Conservation (phyloP, 352 stramenopile species). For the Globisporangium polare region DNA sequence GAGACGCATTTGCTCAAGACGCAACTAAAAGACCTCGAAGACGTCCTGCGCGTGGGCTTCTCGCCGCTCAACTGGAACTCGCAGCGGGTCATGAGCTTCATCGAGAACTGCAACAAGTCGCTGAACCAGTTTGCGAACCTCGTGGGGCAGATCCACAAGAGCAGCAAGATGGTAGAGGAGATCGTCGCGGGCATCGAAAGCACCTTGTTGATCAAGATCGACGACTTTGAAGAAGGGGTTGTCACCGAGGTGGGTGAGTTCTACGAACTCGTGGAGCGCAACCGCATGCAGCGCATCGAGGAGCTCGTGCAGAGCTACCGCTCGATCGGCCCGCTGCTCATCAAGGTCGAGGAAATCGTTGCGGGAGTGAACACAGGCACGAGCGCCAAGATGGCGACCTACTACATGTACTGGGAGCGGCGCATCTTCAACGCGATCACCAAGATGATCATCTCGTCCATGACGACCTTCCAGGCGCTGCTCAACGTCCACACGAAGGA, state of each 20-base stretch:
- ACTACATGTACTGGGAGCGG: conserved; percentile 97
- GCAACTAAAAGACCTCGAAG: conserved; percentile 88
- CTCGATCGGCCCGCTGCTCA: conserved; percentile 90
- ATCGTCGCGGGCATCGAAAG: conserved; percentile 90
- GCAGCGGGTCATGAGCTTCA: conserved; percentile 94
- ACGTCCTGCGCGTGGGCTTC: conserved; percentile 87
- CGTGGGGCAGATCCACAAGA: conserved; percentile 94
- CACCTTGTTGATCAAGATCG: conserved; percentile 90
- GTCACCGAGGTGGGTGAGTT: conserved; percentile 93
- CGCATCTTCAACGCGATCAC: conserved; percentile 96
- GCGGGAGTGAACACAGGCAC: conserved; percentile 90
- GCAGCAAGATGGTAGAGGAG: conserved; percentile 93
- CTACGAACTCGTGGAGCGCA: conserved; percentile 92
- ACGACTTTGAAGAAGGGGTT: conserved; percentile 86
- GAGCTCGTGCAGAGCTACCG: conserved; percentile 92
- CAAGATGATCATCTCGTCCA: conserved; percentile 94
- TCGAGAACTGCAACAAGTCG: conserved; percentile 91
- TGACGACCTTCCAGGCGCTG: conserved; percentile 93
- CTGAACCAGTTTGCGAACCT: conserved; percentile 93
- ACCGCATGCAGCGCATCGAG: conserved; percentile 89
- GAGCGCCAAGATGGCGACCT: conserved; percentile 89
- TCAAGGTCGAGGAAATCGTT: conserved; percentile 96
- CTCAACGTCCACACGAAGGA: conserved; percentile 89
- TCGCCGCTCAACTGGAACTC: conserved; percentile 97
- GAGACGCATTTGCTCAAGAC: conserved; percentile 87